Conservation (phyloP, 768 basidiomycete genomes). For the Phanerochaete sordida region DNA sequence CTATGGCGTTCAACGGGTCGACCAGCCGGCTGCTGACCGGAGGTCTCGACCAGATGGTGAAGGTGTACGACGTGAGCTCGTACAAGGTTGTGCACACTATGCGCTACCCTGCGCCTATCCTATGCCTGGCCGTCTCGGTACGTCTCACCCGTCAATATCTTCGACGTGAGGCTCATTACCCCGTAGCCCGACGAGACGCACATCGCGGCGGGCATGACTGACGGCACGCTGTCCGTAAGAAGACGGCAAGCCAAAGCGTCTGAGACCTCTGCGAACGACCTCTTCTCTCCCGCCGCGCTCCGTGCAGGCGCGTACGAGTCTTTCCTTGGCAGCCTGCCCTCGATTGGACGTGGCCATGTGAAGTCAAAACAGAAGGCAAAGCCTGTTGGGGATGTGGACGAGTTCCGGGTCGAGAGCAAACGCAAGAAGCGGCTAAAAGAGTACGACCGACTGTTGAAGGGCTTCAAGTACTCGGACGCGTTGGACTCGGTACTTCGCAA, state of each 20-base stretch:
- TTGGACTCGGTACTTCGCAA: constrained; percentile 88
- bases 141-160: constrained; percentile 24
- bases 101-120: constrained; percentile 92
- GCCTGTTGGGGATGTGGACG: constrained; percentile 60
- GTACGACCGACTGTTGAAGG: constrained; percentile 87
- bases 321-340: constrained; percentile 54
- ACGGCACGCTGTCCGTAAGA: constrained; percentile 96
- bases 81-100: constrained; percentile 98
- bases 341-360: constrained; percentile 52
- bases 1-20: constrained; percentile 74
- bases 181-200: constrained; percentile 92
- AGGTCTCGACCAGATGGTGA: constrained; percentile 95
- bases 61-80: constrained; percentile 92
- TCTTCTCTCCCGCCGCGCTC: constrained; percentile 36
- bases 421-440: constrained; percentile 71
- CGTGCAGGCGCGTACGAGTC: constrained; percentile 63
- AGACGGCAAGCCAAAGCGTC: constrained; percentile 75
- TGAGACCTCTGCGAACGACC: constrained; percentile 40
- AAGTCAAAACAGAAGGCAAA: constrained; percentile 47
- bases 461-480: constrained; percentile 92
- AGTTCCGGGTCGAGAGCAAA: constrained; percentile 74
- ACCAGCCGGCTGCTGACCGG: constrained; percentile 84
- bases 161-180: constrained; percentile 3
- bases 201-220: constrained; percentile 95
- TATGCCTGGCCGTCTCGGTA: constrained; percentile 91